These are phyloP conservation scores for Pythium phragmitis DNA, from an alignment of 352 stramenopile species.

Conservation along the genomic window DNA sequence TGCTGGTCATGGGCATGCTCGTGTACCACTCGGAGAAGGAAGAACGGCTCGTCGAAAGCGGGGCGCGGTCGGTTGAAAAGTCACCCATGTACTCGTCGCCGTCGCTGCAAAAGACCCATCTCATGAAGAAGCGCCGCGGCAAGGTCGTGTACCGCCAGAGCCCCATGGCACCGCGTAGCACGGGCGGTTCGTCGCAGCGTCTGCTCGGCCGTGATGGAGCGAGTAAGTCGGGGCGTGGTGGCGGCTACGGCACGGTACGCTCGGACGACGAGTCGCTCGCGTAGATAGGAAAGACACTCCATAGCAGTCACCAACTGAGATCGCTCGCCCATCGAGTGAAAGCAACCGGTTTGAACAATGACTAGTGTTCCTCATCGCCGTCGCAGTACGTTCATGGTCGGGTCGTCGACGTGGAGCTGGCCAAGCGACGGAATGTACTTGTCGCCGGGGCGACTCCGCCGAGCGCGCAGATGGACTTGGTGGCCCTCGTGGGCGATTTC, in stretches of 20 bases:
- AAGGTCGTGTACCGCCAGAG: constrained; percentile 86
- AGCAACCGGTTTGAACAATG: neutral
- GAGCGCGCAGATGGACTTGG: constrained; percentile 46
- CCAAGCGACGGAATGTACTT: constrained; percentile 54
- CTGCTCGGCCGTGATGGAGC: constrained; percentile 50
- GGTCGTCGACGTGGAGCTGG: constrained; percentile 28
- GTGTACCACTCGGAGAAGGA: constrained; percentile 90
- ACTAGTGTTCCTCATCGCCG: constrained; percentile 4
- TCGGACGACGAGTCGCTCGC: constrained; percentile 21
- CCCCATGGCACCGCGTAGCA: constrained; percentile 56
- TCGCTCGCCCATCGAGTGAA: too few species aligned
- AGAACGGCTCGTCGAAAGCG: constrained; percentile 48
- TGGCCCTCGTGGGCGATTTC: constrained; percentile 47
- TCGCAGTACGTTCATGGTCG: constrained; percentile 18
- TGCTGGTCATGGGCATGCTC: constrained; percentile 81
- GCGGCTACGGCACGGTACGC: constrained; percentile 47
- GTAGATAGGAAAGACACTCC: too few species aligned
- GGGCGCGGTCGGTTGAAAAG: constrained; percentile 64
- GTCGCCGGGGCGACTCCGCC: constrained; percentile 33
- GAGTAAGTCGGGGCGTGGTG: constrained; percentile 33
- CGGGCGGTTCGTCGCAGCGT: constrained; percentile 52
- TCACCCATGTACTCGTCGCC: constrained; percentile 86
- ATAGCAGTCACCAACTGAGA: neutral
- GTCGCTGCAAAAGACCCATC: constrained; percentile 78
- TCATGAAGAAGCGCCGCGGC: constrained; percentile 78